Conservation (phyloP, 2,329 filamentous ascomycete genomes). For the Teratosphaeria pseudoeucalypti region DNA sequence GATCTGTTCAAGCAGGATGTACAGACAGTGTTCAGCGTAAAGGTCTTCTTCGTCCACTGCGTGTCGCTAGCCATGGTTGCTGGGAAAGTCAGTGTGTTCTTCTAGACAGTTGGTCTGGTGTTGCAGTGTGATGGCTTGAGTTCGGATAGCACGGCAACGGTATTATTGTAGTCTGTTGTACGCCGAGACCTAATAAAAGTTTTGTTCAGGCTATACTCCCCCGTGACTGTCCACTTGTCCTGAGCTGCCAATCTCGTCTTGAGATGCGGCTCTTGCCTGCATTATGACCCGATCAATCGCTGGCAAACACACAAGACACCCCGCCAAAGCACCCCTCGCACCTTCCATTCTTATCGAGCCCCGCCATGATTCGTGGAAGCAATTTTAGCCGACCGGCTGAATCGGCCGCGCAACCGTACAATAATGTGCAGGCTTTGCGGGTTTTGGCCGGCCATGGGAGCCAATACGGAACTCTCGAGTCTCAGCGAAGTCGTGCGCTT, state of each 20-base stretch:
- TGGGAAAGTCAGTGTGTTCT: neutral
- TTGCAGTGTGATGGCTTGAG: neutral
- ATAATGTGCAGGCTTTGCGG: no score
- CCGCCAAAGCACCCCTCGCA: neutral
- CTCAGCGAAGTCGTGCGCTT: no score
- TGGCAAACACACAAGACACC: no score
- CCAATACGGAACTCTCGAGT: no score
- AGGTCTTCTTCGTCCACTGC: constrained; percentile 29
- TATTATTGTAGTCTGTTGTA: neutral
- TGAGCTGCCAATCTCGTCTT: neutral
- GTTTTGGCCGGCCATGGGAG: no score
- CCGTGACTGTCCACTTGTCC: neutral
- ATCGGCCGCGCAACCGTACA: neutral
- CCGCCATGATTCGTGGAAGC: neutral
- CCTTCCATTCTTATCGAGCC: neutral
- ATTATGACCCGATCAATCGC: neutral
- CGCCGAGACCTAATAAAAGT: neutral
- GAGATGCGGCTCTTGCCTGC: neutral
- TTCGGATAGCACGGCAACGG: neutral
- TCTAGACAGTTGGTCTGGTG: neutral
- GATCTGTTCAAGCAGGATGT: neutral
- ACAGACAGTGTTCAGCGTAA: constrained; percentile 45
- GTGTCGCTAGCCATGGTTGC: constrained; percentile 4
- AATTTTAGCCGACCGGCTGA: neutral
- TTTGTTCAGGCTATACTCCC: neutral